Conservation (phyloP, 805 yeast genomes). For the Wickerhamiella domercqiae region DNA sequence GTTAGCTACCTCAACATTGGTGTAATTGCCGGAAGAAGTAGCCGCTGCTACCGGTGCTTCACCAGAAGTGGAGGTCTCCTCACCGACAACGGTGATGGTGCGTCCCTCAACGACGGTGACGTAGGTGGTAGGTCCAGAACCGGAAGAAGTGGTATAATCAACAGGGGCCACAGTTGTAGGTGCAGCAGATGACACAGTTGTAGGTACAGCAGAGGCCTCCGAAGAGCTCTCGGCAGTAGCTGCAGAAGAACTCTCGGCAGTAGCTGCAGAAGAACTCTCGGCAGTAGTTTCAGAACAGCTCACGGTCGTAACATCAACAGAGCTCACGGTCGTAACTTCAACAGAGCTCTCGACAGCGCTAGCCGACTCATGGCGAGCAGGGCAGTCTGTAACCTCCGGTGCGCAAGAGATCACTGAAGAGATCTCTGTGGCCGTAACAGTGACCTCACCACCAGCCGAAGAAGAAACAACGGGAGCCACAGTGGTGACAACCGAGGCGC, state of each 20-base stretch:
- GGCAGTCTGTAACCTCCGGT: constrained; percentile 35
- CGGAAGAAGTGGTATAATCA: not conserved
- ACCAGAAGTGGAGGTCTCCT: not conserved
- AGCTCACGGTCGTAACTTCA: constrained; percentile 5
- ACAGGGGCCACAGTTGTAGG: constrained; percentile 3
- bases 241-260: constrained; percentile 2
- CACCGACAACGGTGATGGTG: constrained; percentile 13
- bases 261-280: not conserved
- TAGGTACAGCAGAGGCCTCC: not conserved
- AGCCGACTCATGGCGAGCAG: constrained; percentile 19
- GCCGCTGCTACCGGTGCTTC: constrained; percentile 3
- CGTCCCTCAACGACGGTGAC: constrained; percentile 15
- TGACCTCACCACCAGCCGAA: not conserved
- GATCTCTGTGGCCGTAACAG: constrained; percentile 23
- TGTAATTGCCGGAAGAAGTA: constrained; percentile 3
- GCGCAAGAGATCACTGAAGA: constrained; percentile 36
- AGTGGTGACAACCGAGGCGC: constrained; percentile 10
- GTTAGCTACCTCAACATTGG: constrained; percentile 9
- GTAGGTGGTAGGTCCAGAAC: constrained; percentile 8
- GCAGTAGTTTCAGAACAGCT: not conserved
- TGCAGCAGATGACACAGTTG: constrained; percentile 1
- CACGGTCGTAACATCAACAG: constrained; percentile 3
- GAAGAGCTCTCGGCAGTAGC: constrained; percentile 2
- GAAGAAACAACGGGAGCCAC: constrained; percentile 10
- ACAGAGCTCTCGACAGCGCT: constrained; percentile 11